phyloP scores from a whole-genome alignment of 2,329 filamentous ascomycete genomes.

The Lachnellula arida region DNA sequence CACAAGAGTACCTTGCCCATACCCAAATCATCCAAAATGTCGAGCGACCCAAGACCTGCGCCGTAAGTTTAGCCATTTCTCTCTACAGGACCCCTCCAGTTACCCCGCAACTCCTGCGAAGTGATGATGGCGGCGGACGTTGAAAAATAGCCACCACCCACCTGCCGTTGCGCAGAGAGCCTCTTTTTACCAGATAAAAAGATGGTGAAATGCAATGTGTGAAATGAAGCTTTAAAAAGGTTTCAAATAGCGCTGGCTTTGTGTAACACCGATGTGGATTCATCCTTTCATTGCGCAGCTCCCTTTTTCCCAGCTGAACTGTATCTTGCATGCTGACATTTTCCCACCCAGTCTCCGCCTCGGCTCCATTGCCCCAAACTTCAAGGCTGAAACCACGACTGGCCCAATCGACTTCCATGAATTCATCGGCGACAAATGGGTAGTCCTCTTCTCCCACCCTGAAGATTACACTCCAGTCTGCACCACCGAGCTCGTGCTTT shows the following conservation, averaged over 20 bases:
- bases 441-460: slow-evolving; percentile 79
- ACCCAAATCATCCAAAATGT: slow-evolving; percentile 3
- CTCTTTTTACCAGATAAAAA: not conserved
- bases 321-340: slow-evolving; percentile 2
- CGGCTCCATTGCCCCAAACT: slow-evolving; percentile 69
- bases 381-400: slow-evolving; percentile 74
- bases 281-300: not conserved
- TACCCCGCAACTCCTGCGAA: not conserved
- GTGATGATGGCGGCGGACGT: not conserved
- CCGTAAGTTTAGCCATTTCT: slow-evolving; percentile 11
- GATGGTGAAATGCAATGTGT: not conserved
- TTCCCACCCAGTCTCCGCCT: slow-evolving; percentile 51
- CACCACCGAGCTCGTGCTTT: slow-evolving; percentile 92
- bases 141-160: not conserved
- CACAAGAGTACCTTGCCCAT: not conserved
- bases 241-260: too few relatives aligned
- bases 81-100: not conserved
- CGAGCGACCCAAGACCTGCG: slow-evolving; percentile 16
- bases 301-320: not conserved
- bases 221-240: not conserved
- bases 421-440: slow-evolving; percentile 75
- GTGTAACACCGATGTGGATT: too few relatives aligned
- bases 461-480: slow-evolving; percentile 93
- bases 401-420: slow-evolving; percentile 79
- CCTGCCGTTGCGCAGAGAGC: not conserved